Evolutionary conservation across 78 protist genomes (phyloP), one percentile per base, ranked within the genome.

Genomic region (Speleostelium caveatum): DNA sequence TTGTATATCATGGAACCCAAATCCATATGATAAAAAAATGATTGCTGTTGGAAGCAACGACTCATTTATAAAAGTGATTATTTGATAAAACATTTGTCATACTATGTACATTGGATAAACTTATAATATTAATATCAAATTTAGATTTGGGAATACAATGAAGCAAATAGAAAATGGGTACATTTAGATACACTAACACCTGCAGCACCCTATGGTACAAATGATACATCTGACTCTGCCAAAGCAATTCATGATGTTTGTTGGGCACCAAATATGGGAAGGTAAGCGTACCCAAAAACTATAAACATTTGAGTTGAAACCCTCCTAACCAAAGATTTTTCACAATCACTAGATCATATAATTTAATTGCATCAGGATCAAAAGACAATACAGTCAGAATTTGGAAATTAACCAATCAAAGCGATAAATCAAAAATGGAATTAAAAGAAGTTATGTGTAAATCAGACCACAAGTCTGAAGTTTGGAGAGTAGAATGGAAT

Each of bases 401-500:
- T 59, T 93, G 93, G 95, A 66, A 35, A 65, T 51, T 95, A 21
- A 28, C 12, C 17, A 71, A 42, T 51, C 3, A 26, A 51, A 16
- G 36, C 21, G 73, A 62, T 53, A 75, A 61, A 36, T 45, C 87
- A 45, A 74, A 73, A 68, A 21, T 66, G 63, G 90, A 91, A 58
- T 17, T 58, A 22, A 91, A 58, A 33, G 77, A 73, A 19, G 55
- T 79, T 3, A 58, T 77, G 32, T 36, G 75, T 35, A 78, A 53
- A 6, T n/a, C 42, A 12, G 69, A 60, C 73, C 93, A 86, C 32
- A 72, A 62, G 41, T 72, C 93, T 1, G 93, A 86, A 55, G 93
- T 73, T 4, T 51, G 95, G 97, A 59, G 96, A 26, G 95, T 97
- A 14, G 94, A 95, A 51, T 97, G 98, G 98, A 97, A 97, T 67